Base-by-base conservation (phyloP, 768 basidiomycete species). In the Boletus reticulatus region DNA sequence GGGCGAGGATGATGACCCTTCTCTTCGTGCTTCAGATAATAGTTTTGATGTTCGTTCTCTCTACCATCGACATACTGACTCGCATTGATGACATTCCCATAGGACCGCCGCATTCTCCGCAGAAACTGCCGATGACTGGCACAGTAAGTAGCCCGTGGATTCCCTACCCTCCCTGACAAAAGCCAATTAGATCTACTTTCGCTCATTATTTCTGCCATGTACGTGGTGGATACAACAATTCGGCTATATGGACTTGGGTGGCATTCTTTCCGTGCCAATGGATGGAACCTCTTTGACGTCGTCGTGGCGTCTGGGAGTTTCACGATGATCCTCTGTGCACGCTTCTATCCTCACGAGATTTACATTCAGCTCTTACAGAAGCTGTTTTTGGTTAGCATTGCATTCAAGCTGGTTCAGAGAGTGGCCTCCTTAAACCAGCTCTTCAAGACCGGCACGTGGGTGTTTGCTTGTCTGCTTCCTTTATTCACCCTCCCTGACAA, bases 361-460 rank as follows among this genome's bases (percentile, higher is more conserved):
- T 72, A 67, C 4, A 75, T 79, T 19, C 76, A 85, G 58, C 87
- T 92, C 57, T 76, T 92, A 1, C 88, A 94, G 65, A 93, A 94
- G 72, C 78, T 98, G 12, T 98, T 98, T 73, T 80, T 98, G 29
- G 93, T 95, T 63, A 84, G 87, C 63, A 92, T 97, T 55, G 87
- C 92, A 0, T 88, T 98, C 81, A 98, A 98, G 71, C 82, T 98
- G 13, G 91, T 96, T 0, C 92, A 98, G 63, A 81, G 90, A 42
- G 88, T 87, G 56, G 86, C 92, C 65, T 85, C 84, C 58, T 76
- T 98, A 59, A 98, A 98, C 65, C 92, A 95, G 74, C 78, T 98
- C n/a, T 97, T 97, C 81, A 98, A 97, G 76, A 96, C 94, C n/a
- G 89, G 91, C 8, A 83, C 91, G 93, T 96, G 77, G 50, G 93